These are phyloP conservation scores for Suillus discolor DNA, from an alignment of 768 basidiomycete species.

Conservation along the genomic window DNA sequence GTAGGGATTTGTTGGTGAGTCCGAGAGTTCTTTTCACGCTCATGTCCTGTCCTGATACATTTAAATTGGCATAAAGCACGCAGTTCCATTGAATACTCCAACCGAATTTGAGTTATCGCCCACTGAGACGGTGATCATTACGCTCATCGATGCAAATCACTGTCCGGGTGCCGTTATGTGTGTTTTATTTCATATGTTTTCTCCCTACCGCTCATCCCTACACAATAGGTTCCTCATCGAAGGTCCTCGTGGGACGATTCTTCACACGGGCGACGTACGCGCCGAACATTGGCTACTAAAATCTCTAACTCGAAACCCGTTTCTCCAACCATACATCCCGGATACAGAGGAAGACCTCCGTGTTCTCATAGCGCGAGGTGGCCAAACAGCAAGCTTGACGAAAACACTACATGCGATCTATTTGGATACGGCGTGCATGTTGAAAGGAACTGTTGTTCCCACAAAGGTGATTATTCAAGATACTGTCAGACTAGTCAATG, in stretches of 20 bases:
- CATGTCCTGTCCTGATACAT: background rate
- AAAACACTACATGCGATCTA: slow-evolving; percentile 75
- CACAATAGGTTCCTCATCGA: slow-evolving; percentile 81
- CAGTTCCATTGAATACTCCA: slow-evolving; percentile 65
- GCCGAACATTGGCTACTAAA: slow-evolving; percentile 84
- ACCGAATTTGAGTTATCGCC: slow-evolving; percentile 59
- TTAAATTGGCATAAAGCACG: slow-evolving; percentile 47
- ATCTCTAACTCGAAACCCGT: slow-evolving; percentile 65
- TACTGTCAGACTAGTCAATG: slow-evolving; percentile 8
- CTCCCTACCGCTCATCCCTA: background rate
- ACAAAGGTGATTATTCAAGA: slow-evolving; percentile 51
- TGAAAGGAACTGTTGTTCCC: slow-evolving; percentile 52
- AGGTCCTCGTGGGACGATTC: slow-evolving; percentile 64
- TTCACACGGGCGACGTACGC: slow-evolving; percentile 94
- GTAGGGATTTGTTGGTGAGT: slow-evolving; percentile 65
- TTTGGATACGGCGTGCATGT: slow-evolving; percentile 77
- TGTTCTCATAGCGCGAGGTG: slow-evolving; percentile 28
- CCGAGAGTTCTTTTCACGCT: background rate
- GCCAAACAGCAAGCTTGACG: slow-evolving; percentile 30
- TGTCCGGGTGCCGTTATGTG: slow-evolving; percentile 95
- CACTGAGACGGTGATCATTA: slow-evolving; percentile 66
- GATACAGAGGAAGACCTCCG: slow-evolving; percentile 24
- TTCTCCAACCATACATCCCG: slow-evolving; percentile 70
- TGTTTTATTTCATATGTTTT: slow-evolving; percentile 21
- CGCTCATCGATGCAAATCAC: slow-evolving; percentile 89